Evolutionary conservation across 768 basidiomycete genomes (phyloP).

Genomic region (Russula lepida): DNA sequence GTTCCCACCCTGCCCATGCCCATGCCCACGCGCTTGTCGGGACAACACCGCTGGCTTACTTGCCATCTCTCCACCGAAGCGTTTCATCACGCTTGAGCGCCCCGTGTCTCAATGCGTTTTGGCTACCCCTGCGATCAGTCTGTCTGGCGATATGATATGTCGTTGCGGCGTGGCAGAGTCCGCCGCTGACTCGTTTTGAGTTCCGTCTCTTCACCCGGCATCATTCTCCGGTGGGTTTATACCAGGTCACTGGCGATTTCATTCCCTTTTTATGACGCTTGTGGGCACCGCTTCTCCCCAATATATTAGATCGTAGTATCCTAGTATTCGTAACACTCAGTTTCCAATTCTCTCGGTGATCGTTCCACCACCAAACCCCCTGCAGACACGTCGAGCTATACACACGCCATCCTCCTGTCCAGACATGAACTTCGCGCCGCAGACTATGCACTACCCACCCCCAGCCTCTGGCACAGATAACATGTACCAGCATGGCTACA

Average conservation of each 20-base stretch:
- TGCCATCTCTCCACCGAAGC: not conserved
- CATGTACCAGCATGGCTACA: constrained; percentile 13
- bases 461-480: constrained; percentile 7
- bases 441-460: not conserved
- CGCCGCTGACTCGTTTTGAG: constrained; percentile 5
- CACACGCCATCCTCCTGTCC: not conserved
- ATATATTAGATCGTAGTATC: not conserved
- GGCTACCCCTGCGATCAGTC: constrained; percentile 3
- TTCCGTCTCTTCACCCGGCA: not conserved
- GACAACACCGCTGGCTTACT: not conserved
- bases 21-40: too few species aligned
- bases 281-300: not conserved
- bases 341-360: not conserved
- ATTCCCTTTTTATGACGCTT: not conserved
- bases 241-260: not conserved
- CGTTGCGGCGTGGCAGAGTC: not conserved
- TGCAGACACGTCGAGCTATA: not conserved
- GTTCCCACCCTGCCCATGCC: not conserved
- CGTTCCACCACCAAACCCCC: not conserved
- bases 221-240: constrained; percentile 1
- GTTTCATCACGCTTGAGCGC: constrained; percentile 14
- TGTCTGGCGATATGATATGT: not conserved
- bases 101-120: not conserved
- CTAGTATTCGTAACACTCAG: not conserved
- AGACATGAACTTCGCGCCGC: not conserved